Conservation (phyloP, 2,329 filamentous ascomycete species). For the Geosmithia morbida region DNA sequence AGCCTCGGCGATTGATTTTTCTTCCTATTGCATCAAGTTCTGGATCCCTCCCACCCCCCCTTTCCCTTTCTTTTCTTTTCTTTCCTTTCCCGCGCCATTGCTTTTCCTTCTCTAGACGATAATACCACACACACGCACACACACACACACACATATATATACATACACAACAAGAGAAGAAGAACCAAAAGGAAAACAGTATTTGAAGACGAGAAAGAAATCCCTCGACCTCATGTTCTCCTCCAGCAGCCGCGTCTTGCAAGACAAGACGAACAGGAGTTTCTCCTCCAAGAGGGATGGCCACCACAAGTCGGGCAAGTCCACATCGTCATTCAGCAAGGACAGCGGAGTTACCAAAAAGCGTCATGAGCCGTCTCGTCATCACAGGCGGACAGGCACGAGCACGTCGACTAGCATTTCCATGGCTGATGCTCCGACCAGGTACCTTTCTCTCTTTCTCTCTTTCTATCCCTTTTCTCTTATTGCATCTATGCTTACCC, state of each 20-base stretch:
- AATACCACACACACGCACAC: not conserved
- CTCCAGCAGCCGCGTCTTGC: constrained; percentile 21
- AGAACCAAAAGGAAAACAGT: no score
- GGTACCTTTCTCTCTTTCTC: constrained; percentile 19
- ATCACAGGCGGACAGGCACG: constrained; percentile 31
- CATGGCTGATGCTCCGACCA: constrained; percentile 14
- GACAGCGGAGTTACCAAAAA: constrained; percentile 38
- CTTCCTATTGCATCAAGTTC: constrained; percentile 2
- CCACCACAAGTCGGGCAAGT: constrained; percentile 27
- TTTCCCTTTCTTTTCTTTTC: constrained; percentile 1
- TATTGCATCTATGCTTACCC: no score
- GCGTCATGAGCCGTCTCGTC: constrained; percentile 28
- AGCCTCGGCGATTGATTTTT: constrained; percentile 7
- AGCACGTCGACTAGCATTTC: constrained; percentile 20
- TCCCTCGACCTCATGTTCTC: constrained; percentile 25
- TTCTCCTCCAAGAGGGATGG: constrained; percentile 27
- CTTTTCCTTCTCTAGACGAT: no score
- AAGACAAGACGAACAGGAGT: constrained; percentile 30
- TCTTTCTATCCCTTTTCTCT: not conserved
- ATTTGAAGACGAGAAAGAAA: no score
- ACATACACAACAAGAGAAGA: no score
- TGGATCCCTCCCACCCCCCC: not conserved
- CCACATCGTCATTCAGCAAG: constrained; percentile 39
- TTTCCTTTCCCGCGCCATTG: not conserved
- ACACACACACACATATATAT: no score